Evolutionary conservation across 768 basidiomycete species (phyloP).

Genomic region (Hericium coralloides): DNA sequence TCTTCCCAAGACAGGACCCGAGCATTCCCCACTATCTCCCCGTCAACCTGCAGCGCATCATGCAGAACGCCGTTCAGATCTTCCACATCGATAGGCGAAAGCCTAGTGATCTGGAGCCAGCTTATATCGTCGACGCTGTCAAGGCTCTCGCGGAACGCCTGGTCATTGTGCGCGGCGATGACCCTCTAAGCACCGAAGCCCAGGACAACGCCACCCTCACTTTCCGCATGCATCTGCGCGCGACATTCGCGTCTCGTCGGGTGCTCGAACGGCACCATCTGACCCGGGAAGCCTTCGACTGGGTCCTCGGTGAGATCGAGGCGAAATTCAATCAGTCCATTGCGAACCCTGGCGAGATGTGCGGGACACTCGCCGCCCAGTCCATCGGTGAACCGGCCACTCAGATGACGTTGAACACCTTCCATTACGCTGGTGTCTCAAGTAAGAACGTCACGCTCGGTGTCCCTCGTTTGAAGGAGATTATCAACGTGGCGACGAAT

Average conservation of each 20-base stretch:
- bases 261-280: constrained; percentile 86
- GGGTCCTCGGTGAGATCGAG: constrained; percentile 94
- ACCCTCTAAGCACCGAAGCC: constrained; percentile 62
- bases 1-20: constrained; percentile 73
- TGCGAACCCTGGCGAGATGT: constrained; percentile 97
- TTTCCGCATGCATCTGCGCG: constrained; percentile 90
- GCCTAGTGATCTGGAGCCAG: constrained; percentile 85
- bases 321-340: constrained; percentile 91
- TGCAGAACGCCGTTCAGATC: constrained; percentile 92
- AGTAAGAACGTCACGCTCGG: constrained; percentile 99
- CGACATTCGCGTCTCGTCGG: constrained; percentile 78
- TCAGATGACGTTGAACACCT: constrained; percentile 99
- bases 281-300: constrained; percentile 91
- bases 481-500: constrained; percentile 97
- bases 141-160: constrained; percentile 67
- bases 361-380: constrained; percentile 94
- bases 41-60: constrained; percentile 90
- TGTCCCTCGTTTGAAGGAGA: constrained; percentile 98
- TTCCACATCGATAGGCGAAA: constrained; percentile 96
- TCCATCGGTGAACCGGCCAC: constrained; percentile 99
- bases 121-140: constrained; percentile 77
- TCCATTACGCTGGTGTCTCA: constrained; percentile 99
- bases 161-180: constrained; percentile 82
- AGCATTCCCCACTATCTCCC: constrained; percentile 78
- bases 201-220: constrained; percentile 86